Evolutionary conservation across 75 land plant genomes (phyloP), one percentile per base, ranked within the genome.

Genomic region (Azolla pinnata): DNA sequence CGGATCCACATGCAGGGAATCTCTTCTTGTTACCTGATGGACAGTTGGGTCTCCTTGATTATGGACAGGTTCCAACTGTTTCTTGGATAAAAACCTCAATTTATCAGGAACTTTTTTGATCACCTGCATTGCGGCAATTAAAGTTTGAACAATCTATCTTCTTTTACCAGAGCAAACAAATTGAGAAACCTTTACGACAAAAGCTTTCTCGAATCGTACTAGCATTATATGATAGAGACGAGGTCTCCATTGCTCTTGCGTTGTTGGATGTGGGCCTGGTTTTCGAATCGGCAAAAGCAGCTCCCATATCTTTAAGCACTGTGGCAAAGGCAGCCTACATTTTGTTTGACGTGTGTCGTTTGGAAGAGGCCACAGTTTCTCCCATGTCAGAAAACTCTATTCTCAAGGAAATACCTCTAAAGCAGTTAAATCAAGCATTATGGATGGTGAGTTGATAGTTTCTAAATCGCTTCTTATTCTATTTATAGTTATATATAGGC

Each of bases 1-100:
- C 77, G 12, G 77, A 74, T 74, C 77, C 77, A 30, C 77, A 74
- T 63, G 77, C 77, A 29, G 77, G 77, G 10, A 74, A 74, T 47
- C 69, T 74, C 5, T 63, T 74, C 31, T 48, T 74, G 23, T 54
- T 74, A 4, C 29, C 67, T 38, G 77, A 74, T 69, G 77, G 77
- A 8, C 66, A 67, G 29, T 62, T 74, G 29, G 77, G 77, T 14
- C 67, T 74, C 12, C 60, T 74, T 29, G 77, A 74, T 38, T 74
- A 61, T 34, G 77, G 77, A n/a, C 77, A 74, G 59, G 77, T 74
- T 51, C 44, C 18, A 33, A 31, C 4, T 46, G 28, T 59, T 50
- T 3, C 1, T 44, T 38, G 35, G 33, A 31, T 56, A 35, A 12
- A 35, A 35, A 35, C 12, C 5, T 5, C 12, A 12, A 35, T 35